phyloP scores from a whole-genome alignment of 106 monocot genomes.

The Xerophyta viscosa region DNA sequence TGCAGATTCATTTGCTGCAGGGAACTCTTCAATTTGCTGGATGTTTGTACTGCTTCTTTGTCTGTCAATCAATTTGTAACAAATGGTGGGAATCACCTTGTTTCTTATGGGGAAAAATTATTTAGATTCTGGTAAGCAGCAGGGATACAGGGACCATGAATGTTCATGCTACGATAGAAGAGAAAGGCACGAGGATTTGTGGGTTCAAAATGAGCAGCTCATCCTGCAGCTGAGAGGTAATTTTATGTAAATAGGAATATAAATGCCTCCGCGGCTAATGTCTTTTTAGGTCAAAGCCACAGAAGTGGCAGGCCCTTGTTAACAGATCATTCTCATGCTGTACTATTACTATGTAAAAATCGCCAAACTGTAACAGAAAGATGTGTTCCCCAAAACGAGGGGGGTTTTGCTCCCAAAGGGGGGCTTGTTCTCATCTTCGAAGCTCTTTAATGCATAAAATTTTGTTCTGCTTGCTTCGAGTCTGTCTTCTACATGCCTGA shows the following conservation, averaged over 20 bases:
- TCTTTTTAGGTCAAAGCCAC: constrained; percentile 50
- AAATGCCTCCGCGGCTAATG: constrained; percentile 8
- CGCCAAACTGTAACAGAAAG: not conserved
- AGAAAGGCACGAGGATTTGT: too few species aligned
- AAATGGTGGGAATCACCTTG: constrained; percentile 7
- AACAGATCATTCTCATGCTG: constrained; percentile 8
- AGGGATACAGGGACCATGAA: not conserved
- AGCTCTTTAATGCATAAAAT: not conserved
- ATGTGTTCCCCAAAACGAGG: not conserved
- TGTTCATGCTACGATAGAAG: constrained; percentile 3
- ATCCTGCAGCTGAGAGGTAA: constrained; percentile 5
- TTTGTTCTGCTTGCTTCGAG: not conserved
- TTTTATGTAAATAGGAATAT: constrained; percentile 19
- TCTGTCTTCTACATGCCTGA: too few species aligned
- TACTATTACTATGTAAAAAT: constrained; percentile 7
- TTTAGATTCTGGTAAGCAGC: not conserved
- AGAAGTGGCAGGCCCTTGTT: constrained; percentile 52
- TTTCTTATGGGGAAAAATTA: not conserved
- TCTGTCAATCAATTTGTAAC: constrained; percentile 14
- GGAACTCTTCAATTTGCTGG: constrained; percentile 7
- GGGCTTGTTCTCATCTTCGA: not conserved
- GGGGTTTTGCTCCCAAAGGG: constrained; percentile 4
- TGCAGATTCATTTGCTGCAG: constrained; percentile 20
- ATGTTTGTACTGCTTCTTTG: constrained; percentile 3
- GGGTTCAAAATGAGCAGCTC: constrained; percentile 3